phyloP scores from a whole-genome alignment of 2,329 filamentous ascomycete genomes.

The Diaporthe sp. region DNA sequence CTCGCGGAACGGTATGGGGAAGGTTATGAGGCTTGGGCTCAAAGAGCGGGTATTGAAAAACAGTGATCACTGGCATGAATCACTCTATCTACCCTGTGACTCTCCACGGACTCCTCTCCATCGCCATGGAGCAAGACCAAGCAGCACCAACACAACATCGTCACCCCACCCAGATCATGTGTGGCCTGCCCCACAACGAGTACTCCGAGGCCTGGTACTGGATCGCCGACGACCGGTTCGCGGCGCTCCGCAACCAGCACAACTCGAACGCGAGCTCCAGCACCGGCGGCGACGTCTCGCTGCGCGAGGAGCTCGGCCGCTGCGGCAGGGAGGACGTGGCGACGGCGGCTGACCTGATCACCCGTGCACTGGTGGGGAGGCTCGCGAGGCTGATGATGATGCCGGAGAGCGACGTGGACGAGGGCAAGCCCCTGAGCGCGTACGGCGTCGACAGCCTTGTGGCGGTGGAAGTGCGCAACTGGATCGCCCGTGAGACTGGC shows the following conservation, averaged over 20 bases:
- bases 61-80: too few relatives aligned
- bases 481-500: neutral
- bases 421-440: slow-evolving; percentile 36
- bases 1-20: neutral
- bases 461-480: slow-evolving; percentile 45
- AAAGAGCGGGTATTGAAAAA: neutral
- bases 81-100: too few relatives aligned
- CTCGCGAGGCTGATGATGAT: slow-evolving; percentile 42
- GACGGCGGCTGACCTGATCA: slow-evolving; percentile 33
- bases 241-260: slow-evolving; percentile 12
- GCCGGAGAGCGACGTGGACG: slow-evolving; percentile 38
- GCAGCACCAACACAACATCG: neutral
- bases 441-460: slow-evolving; percentile 47
- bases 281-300: neutral
- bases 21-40: neutral
- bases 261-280: neutral
- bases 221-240: slow-evolving; percentile 22
- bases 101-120: neutral
- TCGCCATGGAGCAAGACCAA: neutral
- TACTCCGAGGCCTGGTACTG: slow-evolving; percentile 20
- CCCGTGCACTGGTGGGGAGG: slow-evolving; percentile 36
- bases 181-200: slow-evolving; percentile 14
- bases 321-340: neutral
- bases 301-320: slow-evolving; percentile 25
- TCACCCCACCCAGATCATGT: slow-evolving; percentile 21